A percentile compares a stretch with the other conserved stretches of the same genome.
These are phyloP conservation scores for Tothia fuscella DNA, from an alignment of 2,329 filamentous ascomycete species.

Conservation along the genomic window DNA sequence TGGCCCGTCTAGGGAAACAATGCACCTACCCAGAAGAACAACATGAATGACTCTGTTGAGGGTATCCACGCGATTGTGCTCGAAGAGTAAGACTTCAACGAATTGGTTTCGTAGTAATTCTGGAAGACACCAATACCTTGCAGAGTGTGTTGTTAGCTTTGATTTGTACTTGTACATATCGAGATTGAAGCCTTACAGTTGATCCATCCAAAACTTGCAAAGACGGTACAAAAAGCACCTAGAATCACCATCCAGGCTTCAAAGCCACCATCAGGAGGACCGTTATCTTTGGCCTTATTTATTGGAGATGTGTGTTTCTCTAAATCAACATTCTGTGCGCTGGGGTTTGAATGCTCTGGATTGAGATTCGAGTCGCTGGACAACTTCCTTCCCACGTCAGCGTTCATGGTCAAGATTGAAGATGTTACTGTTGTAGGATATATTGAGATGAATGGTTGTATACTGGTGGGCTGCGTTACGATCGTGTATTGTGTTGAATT, in stretches of 20 bases:
- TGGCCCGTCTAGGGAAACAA: neutral
- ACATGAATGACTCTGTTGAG: constrained; percentile 32
- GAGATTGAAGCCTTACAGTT: constrained; percentile 19
- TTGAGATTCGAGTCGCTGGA: neutral
- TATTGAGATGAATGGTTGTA: too few species aligned
- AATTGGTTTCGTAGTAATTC: constrained; percentile 33
- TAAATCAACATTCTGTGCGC: neutral
- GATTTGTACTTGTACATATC: neutral
- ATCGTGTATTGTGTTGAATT: too few species aligned
- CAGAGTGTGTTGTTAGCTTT: neutral
- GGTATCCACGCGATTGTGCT: constrained; percentile 36
- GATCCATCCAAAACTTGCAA: constrained; percentile 28
- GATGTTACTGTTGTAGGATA: too few species aligned
- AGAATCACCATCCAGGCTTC: constrained; percentile 15
- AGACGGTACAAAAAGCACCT: constrained; percentile 20
- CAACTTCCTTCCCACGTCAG: neutral
- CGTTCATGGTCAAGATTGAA: too few species aligned
- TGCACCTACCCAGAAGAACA: constrained; percentile 37
- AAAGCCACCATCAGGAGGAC: constrained; percentile 9
- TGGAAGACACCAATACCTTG: constrained; percentile 32
- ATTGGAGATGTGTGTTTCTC: neutral
- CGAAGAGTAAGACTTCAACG: constrained; percentile 26
- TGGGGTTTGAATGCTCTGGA: neutral
- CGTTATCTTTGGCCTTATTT: neutral
- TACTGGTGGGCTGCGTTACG: too few species aligned